Conservation (phyloP, 2,329 filamentous ascomycete genomes). For the Fusarium brachygibbosum region DNA sequence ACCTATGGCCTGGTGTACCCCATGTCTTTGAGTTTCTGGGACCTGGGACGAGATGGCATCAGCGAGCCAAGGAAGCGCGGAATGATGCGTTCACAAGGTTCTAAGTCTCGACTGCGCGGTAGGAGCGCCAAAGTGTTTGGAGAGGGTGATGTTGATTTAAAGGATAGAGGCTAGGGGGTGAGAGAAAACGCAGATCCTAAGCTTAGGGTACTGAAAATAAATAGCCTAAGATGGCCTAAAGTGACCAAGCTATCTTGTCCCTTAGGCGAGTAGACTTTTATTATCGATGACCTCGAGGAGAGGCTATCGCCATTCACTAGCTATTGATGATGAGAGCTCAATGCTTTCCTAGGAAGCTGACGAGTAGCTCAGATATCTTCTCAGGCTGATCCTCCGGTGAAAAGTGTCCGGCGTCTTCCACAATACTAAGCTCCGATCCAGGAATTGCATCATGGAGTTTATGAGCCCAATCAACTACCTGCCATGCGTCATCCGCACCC, state of each 20-base stretch:
- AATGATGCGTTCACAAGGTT: conserved; percentile 28
- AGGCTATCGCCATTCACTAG: background rate
- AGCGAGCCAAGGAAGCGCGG: conserved; percentile 23
- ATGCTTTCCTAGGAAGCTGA: conserved; percentile 23
- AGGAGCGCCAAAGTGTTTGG: too few species aligned
- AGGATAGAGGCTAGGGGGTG: background rate
- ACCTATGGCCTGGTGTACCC: conserved; percentile 42
- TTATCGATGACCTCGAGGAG: too few species aligned
- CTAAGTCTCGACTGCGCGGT: background rate
- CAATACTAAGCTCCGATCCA: conserved; percentile 46
- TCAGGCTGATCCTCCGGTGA: conserved; percentile 50
- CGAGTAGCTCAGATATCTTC: conserved; percentile 32
- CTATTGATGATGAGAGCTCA: background rate
- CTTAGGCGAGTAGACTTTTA: too few species aligned
- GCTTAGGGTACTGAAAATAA: too few species aligned
- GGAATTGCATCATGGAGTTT: conserved; percentile 51
- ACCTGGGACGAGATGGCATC: conserved; percentile 33
- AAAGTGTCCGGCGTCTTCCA: conserved; percentile 51
- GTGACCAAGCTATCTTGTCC: too few species aligned
- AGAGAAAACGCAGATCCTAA: too few species aligned
- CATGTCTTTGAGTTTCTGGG: conserved; percentile 42
- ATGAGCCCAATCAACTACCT: conserved; percentile 51
- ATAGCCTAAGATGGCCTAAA: too few species aligned
- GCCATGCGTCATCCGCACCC: conserved; percentile 52
- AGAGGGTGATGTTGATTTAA: background rate